A percentile compares a stretch with the other conserved stretches of the same genome.
phyloP scores from a whole-genome alignment of 2,329 filamentous ascomycete genomes.

The Talaromyces islandicus region DNA sequence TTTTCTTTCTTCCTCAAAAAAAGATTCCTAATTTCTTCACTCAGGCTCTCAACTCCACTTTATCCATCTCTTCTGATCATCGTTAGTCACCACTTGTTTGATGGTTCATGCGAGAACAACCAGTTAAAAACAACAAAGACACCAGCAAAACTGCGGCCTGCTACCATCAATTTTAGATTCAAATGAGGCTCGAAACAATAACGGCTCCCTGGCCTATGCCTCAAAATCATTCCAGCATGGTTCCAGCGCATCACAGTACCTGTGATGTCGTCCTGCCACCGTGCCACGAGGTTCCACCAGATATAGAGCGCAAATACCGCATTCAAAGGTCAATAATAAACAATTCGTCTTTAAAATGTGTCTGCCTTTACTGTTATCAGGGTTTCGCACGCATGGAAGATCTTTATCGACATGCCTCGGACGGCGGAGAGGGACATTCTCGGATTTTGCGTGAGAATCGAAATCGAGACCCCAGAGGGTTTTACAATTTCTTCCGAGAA shows the following conservation, averaged over 20 bases:
- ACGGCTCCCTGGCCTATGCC: not conserved
- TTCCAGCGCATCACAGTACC: not conserved
- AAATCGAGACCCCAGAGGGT: constrained; percentile 6
- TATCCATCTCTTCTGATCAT: not conserved
- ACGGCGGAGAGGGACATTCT: constrained; percentile 10
- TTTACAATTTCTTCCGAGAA: constrained; percentile 11
- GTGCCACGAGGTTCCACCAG: not conserved
- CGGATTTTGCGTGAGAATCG: constrained; percentile 10
- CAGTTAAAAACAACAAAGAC: not conserved
- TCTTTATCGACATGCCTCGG: constrained; percentile 9
- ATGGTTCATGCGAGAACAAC: not conserved
- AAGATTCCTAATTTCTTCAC: not conserved
- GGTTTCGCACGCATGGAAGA: constrained; percentile 11
- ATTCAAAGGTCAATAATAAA: constrained; percentile 7
- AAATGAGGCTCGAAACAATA: not conserved
- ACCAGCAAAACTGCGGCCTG: not conserved
- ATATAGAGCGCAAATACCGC: constrained; percentile 5
- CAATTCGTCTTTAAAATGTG: constrained; percentile 9
- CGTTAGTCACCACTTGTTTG: not conserved
- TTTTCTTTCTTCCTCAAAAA: not conserved
- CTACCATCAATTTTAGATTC: too few species aligned
- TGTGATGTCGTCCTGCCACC: not conserved
- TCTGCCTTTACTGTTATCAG: constrained; percentile 11
- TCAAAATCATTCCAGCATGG: not conserved
- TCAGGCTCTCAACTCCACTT: not conserved